Base-by-base conservation (phyloP, 169 alveolate genomes). In the Cryptosporidium sp. region DNA sequence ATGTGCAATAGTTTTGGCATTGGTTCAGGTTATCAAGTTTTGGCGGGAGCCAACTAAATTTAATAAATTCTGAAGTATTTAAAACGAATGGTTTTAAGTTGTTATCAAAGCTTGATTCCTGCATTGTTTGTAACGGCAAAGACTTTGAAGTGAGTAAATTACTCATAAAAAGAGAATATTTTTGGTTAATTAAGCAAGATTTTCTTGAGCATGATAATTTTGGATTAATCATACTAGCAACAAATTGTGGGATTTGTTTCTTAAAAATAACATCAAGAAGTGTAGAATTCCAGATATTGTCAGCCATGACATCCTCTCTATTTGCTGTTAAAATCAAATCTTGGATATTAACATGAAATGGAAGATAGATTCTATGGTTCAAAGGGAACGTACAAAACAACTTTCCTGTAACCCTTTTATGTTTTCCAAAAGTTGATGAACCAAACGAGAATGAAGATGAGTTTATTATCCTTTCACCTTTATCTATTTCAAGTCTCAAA, bases 311-410 rank as follows among this genome's bases (percentile, higher is more conserved):
- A 33, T 80, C 75, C 44, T 80, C 89, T 62, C 89, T 80, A 62
- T 80, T 80, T 80, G 89, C 89, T 21, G 80, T 80, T 16, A 80
- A 44, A 33, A 80, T 60, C 53, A 80, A 48, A 29, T 80, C 89
- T 18, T 80, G 89, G 9, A 80, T 80, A 12, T 80, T 65, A 26
- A 80, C 75, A 39, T 80, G 89, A 51, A 80, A 80, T 10, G 89
- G 89, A 44, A 80, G 45, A 14, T 48, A 44, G 16, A 80, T 45
- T 8, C 67, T 58, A 26, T 60, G 62, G 3, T 53, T 45, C 70
- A 80, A 56, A 16, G 89, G 89, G 21, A 80, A 60, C 35, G 89
- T 80, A 33, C 89, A 80, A 61, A 80, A 80, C 16, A 80, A 23
- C 67, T 80, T 80, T 21, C 89, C 89, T 6, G 48, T 10, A 3